Base-by-base conservation (phyloP, 331 rosid genomes). In the Quercus lobata region DNA sequence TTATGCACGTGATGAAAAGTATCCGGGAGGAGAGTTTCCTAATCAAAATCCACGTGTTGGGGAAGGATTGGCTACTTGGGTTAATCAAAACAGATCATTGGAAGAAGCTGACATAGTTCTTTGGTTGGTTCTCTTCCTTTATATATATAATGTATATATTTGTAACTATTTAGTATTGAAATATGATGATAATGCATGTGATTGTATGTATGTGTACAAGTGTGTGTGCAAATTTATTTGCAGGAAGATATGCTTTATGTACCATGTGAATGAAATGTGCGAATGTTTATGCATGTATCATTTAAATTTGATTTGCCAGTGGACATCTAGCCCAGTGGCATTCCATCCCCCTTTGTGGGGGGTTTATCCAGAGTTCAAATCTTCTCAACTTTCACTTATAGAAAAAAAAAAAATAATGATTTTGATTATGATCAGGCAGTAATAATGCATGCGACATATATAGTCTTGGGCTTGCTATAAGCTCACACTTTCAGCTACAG, bases 1-100 rank as follows among this genome's bases (percentile, higher is more conserved):
- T 19, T 95, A 90, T 74, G 77, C 89, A 25, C 88, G 81, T 5
- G 85, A 81, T 74, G 98, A 95, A 85, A 93, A 88, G 96, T 88
- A 85, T 58, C 99, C 98, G 5, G 99, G 98, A 74, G 97, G 97
- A 65, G 96, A 95, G 84, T 95, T 95, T 78, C 97, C 99, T 29
- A 95, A 95, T 83, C 98, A 95, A 79, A 95, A 95, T 84, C 98
- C 97, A 7, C 96, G 97, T 1, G 96, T 85, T 6, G 90, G 97
- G 54, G 99, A 93, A 86, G 99, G 99, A 62, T 87, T 95, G 86
- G 90, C 89, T 73, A 91, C 98, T 27, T 95, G 99, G 99, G 99
- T 93, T 54, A 84, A 95, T 85, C 82, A 90, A 87, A 86, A 93
- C 77, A 86, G 99, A 24, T 69, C 97, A 21, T 74, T 95, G 35